These are phyloP conservation scores for Calonectria montana DNA, from an alignment of 2,329 filamentous ascomycete species.

Conservation along the genomic window DNA sequence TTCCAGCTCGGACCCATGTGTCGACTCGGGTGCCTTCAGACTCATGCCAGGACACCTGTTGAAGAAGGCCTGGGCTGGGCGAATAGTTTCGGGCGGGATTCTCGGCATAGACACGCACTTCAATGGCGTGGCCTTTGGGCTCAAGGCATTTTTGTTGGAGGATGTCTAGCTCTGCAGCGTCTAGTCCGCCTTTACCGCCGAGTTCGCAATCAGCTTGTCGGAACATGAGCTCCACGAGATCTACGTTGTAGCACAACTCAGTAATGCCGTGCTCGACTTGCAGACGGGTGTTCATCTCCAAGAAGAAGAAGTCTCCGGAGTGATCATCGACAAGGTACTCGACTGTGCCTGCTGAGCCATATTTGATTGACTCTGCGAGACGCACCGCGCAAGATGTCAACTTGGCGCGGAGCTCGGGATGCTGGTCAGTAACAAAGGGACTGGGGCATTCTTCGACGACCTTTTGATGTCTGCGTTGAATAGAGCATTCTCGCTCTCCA, in stretches of 20 bases:
- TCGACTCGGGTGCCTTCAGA: slow-evolving; percentile 65
- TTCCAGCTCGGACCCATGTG: slow-evolving; percentile 70
- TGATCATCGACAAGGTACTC: slow-evolving; percentile 74
- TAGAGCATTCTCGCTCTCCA: slow-evolving; percentile 75
- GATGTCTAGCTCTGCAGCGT: slow-evolving; percentile 5
- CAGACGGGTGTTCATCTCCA: slow-evolving; percentile 69
- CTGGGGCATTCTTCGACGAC: slow-evolving; percentile 78
- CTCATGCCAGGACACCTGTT: slow-evolving; percentile 65
- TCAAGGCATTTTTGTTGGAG: slow-evolving; percentile 27
- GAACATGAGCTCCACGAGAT: slow-evolving; percentile 70
- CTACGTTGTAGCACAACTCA: slow-evolving; percentile 79
- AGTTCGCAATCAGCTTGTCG: slow-evolving; percentile 45
- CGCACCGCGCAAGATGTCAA: slow-evolving; percentile 30
- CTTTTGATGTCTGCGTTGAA: slow-evolving; percentile 77
- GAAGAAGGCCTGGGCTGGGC: slow-evolving; percentile 69
- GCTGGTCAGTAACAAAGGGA: slow-evolving; percentile 61
- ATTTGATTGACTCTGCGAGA: slow-evolving; percentile 40
- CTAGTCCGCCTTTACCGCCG: slow-evolving; percentile 19
- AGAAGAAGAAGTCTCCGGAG: slow-evolving; percentile 68
- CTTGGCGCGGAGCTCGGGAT: slow-evolving; percentile 45
- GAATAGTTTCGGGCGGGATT: slow-evolving; percentile 68
- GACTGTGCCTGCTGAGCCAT: slow-evolving; percentile 49
- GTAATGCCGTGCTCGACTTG: slow-evolving; percentile 85
- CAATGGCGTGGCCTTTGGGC: slow-evolving; percentile 47
- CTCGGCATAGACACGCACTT: slow-evolving; percentile 53